Conservation (phyloP, 2,329 filamentous ascomycete species). For the Myrmaecium sp. region DNA sequence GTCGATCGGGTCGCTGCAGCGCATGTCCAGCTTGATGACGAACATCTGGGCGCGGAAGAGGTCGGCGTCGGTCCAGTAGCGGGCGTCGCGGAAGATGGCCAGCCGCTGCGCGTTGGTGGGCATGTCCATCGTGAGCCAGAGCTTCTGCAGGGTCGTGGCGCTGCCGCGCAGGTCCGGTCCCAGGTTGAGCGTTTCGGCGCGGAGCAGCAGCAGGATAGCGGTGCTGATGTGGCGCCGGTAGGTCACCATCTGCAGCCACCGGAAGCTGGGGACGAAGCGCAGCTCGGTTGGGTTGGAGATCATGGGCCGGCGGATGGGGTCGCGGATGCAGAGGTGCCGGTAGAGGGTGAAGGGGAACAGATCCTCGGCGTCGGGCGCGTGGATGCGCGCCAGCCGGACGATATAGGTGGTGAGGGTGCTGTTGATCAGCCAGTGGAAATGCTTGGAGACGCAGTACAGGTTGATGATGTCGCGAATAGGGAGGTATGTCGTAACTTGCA, state of each 20-base stretch:
- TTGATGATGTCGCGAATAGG: conserved; percentile 9
- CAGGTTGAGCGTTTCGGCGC: too few relatives aligned
- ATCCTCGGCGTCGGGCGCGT: conserved; percentile 36
- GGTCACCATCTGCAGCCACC: conserved; percentile 51
- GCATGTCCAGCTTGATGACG: conserved; percentile 55
- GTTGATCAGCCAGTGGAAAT: conserved; percentile 19
- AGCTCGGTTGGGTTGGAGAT: conserved; percentile 13
- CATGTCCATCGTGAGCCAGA: conserved; percentile 60
- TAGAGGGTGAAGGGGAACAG: conserved; percentile 49
- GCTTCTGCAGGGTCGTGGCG: conserved; percentile 35
- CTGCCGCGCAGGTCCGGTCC: conserved; percentile 31
- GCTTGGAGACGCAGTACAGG: conserved; percentile 22
- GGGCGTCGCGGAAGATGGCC: conserved; percentile 33
- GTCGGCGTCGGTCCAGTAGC: conserved; percentile 41
- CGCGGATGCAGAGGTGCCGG: conserved; percentile 36
- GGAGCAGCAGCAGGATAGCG: conserved; percentile 42
- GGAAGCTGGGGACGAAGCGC: conserved; percentile 43
- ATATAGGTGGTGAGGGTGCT: conserved; percentile 37
- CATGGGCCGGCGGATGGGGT: conserved; percentile 35
- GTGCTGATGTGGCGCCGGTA: conserved; percentile 23
- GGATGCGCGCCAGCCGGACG: conserved; percentile 37
- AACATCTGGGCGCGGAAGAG: conserved; percentile 47
- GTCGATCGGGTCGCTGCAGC: conserved; percentile 45
- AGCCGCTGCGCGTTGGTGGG: conserved; percentile 38
- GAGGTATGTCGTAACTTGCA: conserved; percentile 15